A percentile compares a stretch with the other conserved stretches of the same genome.
Evolutionary conservation across 495 filamentous ascomycete species (phyloP).

Genomic region (Hyaloscypha finlandica): DNA sequence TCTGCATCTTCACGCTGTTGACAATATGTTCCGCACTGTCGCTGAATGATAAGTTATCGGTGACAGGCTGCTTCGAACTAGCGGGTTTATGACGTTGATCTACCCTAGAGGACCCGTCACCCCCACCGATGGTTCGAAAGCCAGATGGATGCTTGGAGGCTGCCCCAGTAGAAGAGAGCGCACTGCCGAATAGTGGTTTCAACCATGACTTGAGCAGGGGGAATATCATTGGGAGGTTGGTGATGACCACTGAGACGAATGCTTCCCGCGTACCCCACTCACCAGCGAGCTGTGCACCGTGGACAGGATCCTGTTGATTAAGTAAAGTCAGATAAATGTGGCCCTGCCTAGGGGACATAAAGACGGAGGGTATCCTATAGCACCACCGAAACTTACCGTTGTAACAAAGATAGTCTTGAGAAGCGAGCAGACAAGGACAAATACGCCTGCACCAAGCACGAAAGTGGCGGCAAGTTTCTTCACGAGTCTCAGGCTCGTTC

Average conservation of each 20-base stretch:
- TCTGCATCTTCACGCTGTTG: conserved; percentile 42
- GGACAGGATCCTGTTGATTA: conserved; percentile 41
- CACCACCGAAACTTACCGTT: conserved; percentile 35
- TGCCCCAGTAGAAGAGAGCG: conserved; percentile 37
- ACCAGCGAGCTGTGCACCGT: conserved; percentile 49
- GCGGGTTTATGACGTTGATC: conserved; percentile 43
- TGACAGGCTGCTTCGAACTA: conserved; percentile 45
- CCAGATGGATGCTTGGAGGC: conserved; percentile 33
- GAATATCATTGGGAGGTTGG: conserved; percentile 57
- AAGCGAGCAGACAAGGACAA: conserved; percentile 50
- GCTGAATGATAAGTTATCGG: conserved; percentile 46
- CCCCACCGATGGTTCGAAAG: conserved; percentile 23
- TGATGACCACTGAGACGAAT: conserved; percentile 53
- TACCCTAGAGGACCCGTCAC: conserved; percentile 39
- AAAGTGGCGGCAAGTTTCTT: conserved; percentile 52
- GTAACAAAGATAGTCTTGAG: conserved; percentile 50
- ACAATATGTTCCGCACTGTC: conserved; percentile 55
- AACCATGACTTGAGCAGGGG: conserved; percentile 49
- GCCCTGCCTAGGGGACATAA: not conserved
- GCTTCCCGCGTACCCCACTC: conserved; percentile 55
- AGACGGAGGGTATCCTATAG: not conserved
- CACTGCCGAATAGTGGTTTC: conserved; percentile 37
- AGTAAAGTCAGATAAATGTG: not conserved
- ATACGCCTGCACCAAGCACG: conserved; percentile 51
- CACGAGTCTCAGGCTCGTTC: conserved; percentile 41